Evolutionary conservation across 2,329 filamentous ascomycete genomes (phyloP).

Genomic region (Fusarium globosum): DNA sequence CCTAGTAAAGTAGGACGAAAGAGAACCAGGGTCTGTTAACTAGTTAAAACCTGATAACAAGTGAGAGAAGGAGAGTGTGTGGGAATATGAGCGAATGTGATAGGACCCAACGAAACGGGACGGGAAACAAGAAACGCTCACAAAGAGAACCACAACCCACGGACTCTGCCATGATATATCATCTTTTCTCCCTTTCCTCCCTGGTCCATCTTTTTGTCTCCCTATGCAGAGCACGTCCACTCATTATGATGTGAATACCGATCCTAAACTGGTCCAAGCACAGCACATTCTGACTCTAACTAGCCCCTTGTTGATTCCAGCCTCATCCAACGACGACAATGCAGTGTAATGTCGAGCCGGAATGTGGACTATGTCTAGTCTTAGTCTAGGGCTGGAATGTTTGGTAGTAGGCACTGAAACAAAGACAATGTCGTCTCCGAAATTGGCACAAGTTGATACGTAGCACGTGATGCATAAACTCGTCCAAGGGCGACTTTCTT

Average conservation of each 20-base stretch:
- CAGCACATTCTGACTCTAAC: constrained; percentile 7
- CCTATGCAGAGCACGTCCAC: constrained; percentile 8
- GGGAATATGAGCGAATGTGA: constrained; percentile 3
- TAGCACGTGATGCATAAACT: constrained; percentile 44
- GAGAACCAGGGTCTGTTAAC: constrained; percentile 16
- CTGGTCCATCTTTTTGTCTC: constrained; percentile 26
- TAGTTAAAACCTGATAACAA: not conserved
- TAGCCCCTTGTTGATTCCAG: constrained; percentile 38
- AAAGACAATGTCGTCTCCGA: constrained; percentile 49
- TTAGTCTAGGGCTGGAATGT: constrained; percentile 48
- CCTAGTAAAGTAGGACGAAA: constrained; percentile 19
- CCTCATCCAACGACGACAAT: constrained; percentile 52
- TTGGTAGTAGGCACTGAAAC: constrained; percentile 48
- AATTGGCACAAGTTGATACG: constrained; percentile 35
- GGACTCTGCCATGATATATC: constrained; percentile 40
- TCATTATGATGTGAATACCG: constrained; percentile 31
- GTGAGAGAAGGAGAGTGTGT: not conserved
- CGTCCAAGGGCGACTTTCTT: not conserved
- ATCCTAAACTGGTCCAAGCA: constrained; percentile 32
- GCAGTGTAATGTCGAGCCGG: constrained; percentile 46
- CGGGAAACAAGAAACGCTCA: constrained; percentile 20
- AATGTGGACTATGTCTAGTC: constrained; percentile 33
- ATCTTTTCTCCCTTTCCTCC: constrained; percentile 32
- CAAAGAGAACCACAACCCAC: constrained; percentile 32
- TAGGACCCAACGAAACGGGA: constrained; percentile 25